Base-by-base conservation (phyloP, 2,329 filamentous ascomycete genomes). In the Sclerotinia nivalis region DNA sequence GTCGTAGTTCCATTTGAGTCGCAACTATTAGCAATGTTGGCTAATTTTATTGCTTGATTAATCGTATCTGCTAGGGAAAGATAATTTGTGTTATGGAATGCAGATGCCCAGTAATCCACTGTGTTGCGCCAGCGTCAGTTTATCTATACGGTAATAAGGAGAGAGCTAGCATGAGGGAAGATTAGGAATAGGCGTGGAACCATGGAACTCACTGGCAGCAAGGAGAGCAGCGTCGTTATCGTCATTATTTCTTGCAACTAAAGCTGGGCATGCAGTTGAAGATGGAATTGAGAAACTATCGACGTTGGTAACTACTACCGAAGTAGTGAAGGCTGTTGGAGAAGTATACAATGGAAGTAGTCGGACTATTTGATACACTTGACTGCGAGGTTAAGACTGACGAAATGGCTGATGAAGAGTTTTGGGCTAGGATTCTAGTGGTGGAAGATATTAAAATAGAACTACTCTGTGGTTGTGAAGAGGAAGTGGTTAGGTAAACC, bases 121-220 rank as follows among this genome's bases (percentile, higher is more conserved):
- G 15, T 20, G 15, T 18, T 1, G 2, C 12, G 2, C 6, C 9
- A 4, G 0, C 2, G 18, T 31, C 45, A 13, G 9, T 7, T 22
- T 22, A 13, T 20, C 4, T 18, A 31, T 15, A 12, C 2, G 1
- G 12, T 7, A 10, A 43, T 15, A 25, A n/a, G 20, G 25, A 18
- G 25, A 54, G n/a, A 28, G n/a, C 4, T 15, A 34, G 9, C 5
- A 47, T 7, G 4, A 18, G 37, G 7, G 54, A 9, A 12, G 20
- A 3, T 4, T 6, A 6, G 2, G 9, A 34, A 55, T 15, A 54
- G 18, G 4, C 37, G 13, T 13, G 8, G 31, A 34, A 34, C 20
- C 28, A 55, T 55, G 52, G 8, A 31, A 60, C 40, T 25, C 9
- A 60, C 58, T 47, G 10, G 58, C 58, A 20, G 40, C 58, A 31